phyloP scores from a whole-genome alignment of 1,284 basidiomycete species.

The Dichomitus squalens region DNA sequence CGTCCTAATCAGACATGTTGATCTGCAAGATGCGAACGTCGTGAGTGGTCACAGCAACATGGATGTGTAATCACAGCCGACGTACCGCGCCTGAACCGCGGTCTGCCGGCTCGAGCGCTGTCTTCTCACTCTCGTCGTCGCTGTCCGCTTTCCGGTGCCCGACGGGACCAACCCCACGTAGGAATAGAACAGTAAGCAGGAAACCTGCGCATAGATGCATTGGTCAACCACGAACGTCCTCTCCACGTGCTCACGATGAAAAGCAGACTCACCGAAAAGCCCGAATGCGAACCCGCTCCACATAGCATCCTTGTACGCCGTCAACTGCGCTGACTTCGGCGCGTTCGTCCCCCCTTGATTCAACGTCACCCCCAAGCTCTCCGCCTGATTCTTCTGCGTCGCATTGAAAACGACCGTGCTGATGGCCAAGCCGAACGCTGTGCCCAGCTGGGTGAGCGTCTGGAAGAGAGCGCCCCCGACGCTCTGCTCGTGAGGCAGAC shows the following conservation, averaged over 20 bases:
- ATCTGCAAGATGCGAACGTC: not conserved
- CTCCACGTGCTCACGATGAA: not conserved
- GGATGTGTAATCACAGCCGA: not conserved
- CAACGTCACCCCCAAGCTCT: conserved; percentile 34
- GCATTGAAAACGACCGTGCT: conserved; percentile 73
- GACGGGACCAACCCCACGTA: conserved; percentile 62
- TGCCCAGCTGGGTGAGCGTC: conserved; percentile 78
- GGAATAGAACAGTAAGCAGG: conserved; percentile 50
- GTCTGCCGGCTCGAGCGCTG: too few relatives aligned
- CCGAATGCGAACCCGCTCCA: conserved; percentile 68
- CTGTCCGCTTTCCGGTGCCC: conserved; percentile 38
- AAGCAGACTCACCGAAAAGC: conserved; percentile 45
- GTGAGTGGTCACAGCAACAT: not conserved
- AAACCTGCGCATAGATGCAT: conserved; percentile 41
- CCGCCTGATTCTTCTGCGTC: conserved; percentile 39
- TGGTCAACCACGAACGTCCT: not conserved
- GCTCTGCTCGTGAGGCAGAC: conserved; percentile 74
- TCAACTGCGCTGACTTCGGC: conserved; percentile 40
- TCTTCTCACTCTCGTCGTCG: not conserved
- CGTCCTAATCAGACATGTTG: not conserved
- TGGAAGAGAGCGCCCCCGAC: conserved; percentile 79
- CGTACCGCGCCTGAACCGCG: not conserved
- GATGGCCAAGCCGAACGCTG: conserved; percentile 74
- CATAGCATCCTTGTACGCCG: conserved; percentile 62
- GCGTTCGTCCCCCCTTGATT: conserved; percentile 16